Base-by-base conservation (phyloP, 305 asterid genomes). In the Rubia peregrina region DNA sequence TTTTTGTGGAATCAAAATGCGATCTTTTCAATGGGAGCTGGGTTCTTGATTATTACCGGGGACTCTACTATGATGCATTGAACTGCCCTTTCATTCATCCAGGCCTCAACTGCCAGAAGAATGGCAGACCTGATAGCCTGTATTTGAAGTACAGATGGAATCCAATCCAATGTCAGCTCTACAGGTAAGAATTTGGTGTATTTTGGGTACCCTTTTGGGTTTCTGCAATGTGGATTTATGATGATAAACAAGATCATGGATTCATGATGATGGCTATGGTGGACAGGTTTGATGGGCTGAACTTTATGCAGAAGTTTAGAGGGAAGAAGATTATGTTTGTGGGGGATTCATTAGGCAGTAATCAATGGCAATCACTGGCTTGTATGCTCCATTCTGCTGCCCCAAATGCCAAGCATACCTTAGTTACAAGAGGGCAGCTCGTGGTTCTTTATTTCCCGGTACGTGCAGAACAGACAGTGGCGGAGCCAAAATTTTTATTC, bases 251-350 rank as follows among this genome's bases (percentile, higher is more conserved):
- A 22, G 49, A 46, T 44, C 7, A 41, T 59, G 68, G 36, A 33
- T 4, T 33, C 36, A 33, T 33, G 36, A 33, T 33, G 36, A 33
- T 24, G 40, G 14, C n/a, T 0, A 4, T 59, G 33, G 17, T 57
- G 42, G 19, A 17, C 84, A 90, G 97, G 83, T 87, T 86, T 72
- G 81, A 88, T 70, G 95, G 97, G 1, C 68, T 74, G 83, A 79
- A 65, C 40, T 78, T 88, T 5, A 40, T 88, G 80, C 78, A 83
- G 38, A 85, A 74, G 49, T 75, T 78, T 5, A 85, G 90, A 75
- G 90, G 90, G 55, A 86, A 87, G 77, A 81, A 67, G 63, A 80
- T 88, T n/a, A 87, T 88, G 90, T 88, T 85, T 12, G 95, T 90
- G 61, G 97, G 97, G 9, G 97, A 90, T 81, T 90, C 97, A 0